Evolutionary conservation across 2,329 filamentous ascomycete species (phyloP).

Genomic region (Colletotrichum theobromicola): DNA sequence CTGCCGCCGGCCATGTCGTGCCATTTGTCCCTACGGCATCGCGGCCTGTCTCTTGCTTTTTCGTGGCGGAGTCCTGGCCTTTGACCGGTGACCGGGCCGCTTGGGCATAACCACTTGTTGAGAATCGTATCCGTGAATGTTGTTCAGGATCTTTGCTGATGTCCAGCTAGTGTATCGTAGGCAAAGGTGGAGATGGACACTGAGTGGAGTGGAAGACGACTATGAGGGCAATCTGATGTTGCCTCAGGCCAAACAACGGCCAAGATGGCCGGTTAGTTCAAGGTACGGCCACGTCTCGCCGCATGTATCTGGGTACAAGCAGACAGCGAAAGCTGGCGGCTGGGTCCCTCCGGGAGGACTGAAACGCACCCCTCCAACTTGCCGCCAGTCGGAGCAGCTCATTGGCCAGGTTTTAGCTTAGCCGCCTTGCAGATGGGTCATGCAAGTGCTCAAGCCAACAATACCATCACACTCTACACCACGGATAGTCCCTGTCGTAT

Average conservation of each 20-base stretch:
- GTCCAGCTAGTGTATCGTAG: neutral
- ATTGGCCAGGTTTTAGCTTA: conserved; percentile 23
- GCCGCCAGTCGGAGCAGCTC: neutral
- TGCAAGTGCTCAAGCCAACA: conserved; percentile 25
- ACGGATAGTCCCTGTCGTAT: conserved; percentile 15
- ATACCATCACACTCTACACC: conserved; percentile 13
- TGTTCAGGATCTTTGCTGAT: neutral
- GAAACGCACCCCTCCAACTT: conserved; percentile 20
- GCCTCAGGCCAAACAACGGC: neutral
- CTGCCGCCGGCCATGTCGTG: neutral
- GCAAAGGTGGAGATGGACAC: neutral
- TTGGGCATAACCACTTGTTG: neutral
- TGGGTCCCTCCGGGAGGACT: neutral
- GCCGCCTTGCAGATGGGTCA: conserved; percentile 25
- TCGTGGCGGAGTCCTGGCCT: neutral
- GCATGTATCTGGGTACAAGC: conserved; percentile 5
- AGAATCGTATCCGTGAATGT: neutral
- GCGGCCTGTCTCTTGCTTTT: neutral
- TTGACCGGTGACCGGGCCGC: neutral
- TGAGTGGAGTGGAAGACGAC: neutral
- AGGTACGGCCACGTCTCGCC: neutral
- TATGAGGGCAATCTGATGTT: neutral
- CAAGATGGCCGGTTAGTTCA: neutral
- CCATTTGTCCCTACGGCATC: neutral
- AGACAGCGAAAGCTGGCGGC: neutral